phyloP scores from a whole-genome alignment of 2,329 filamentous ascomycete genomes.

The Davidsoniella neocaledoniae region DNA sequence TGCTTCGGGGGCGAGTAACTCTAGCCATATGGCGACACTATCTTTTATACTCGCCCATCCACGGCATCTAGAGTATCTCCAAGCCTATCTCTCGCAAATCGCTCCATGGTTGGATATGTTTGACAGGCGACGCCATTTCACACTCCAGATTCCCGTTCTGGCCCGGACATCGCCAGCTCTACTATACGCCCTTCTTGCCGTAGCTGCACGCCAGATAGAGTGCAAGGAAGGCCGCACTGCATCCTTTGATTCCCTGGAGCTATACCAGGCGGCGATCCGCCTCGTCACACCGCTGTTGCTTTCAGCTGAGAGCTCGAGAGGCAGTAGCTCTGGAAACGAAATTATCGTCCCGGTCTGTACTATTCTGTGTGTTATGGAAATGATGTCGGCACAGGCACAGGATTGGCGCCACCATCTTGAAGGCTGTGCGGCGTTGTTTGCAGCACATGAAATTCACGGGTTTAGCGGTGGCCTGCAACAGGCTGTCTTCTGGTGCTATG shows the following conservation, averaged over 20 bases:
- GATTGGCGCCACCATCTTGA: slow-evolving; percentile 41
- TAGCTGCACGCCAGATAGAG: slow-evolving; percentile 38
- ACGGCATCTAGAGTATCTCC: slow-evolving; percentile 22
- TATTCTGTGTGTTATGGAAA: slow-evolving; percentile 25
- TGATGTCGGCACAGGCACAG: slow-evolving; percentile 25
- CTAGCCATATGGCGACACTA: no score
- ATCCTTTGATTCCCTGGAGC: slow-evolving; percentile 33
- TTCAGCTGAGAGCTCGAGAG: slow-evolving; percentile 15
- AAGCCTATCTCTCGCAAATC: slow-evolving; percentile 35
- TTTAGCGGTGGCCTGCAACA: background rate
- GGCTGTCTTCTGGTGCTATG: slow-evolving; percentile 4
- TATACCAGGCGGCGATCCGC: slow-evolving; percentile 38
- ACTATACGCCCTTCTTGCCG: slow-evolving; percentile 33
- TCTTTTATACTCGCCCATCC: no score
- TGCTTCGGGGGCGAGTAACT: no score
- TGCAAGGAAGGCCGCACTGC: slow-evolving; percentile 27
- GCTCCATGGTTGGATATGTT: slow-evolving; percentile 43
- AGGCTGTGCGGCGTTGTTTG: slow-evolving; percentile 38
- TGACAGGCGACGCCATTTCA: slow-evolving; percentile 35
- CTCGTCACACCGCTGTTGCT: slow-evolving; percentile 21
- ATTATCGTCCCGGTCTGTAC: slow-evolving; percentile 23
- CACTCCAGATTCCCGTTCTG: slow-evolving; percentile 32
- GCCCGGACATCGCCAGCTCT: slow-evolving; percentile 30
- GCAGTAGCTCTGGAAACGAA: slow-evolving; percentile 14
- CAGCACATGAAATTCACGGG: slow-evolving; percentile 1